Percentiles rank a stretch among this genome's conserved stretches.
Evolutionary conservation across 179 eudicot genomes (phyloP).

Genomic region (Heliamphora pulchella): DNA sequence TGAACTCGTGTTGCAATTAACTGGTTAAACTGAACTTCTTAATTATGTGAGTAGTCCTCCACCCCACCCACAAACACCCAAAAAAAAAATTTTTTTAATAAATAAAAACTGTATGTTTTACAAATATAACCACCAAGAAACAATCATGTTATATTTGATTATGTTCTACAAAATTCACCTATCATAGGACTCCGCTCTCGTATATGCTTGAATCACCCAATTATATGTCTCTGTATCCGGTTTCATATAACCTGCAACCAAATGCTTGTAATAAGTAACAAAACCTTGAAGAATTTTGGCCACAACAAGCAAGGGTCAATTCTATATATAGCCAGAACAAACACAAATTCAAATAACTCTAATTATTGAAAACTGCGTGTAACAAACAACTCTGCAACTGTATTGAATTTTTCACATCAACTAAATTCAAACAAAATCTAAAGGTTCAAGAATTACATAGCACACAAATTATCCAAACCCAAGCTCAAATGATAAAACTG

Average conservation of each 20-base stretch:
- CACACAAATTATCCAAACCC: not conserved
- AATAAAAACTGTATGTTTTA: not conserved
- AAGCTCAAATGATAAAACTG: not conserved
- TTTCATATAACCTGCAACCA: conserved; percentile 74
- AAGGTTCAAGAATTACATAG: not conserved
- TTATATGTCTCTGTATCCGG: conserved; percentile 95
- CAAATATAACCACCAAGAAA: conserved; percentile 10
- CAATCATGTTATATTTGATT: not conserved
- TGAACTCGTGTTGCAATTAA: no score
- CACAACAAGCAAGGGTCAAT: not conserved
- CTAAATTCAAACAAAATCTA: not conserved
- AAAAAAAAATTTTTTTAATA: conserved; percentile 5
- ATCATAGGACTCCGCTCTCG: conserved; percentile 94
- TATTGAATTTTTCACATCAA: not conserved
- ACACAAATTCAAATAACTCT: not conserved
- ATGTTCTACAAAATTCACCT: conserved; percentile 38
- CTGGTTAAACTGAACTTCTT: not conserved
- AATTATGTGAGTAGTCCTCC: not conserved
- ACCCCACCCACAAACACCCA: not conserved
- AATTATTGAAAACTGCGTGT: not conserved
- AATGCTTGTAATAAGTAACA: conserved; percentile 27
- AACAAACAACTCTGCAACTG: not conserved
- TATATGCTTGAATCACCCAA: conserved; percentile 98
- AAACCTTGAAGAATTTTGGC: not conserved
- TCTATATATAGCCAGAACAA: not conserved